These are phyloP conservation scores for Austroboletus eburneus DNA, from an alignment of 768 basidiomycete species.

Conservation along the genomic window DNA sequence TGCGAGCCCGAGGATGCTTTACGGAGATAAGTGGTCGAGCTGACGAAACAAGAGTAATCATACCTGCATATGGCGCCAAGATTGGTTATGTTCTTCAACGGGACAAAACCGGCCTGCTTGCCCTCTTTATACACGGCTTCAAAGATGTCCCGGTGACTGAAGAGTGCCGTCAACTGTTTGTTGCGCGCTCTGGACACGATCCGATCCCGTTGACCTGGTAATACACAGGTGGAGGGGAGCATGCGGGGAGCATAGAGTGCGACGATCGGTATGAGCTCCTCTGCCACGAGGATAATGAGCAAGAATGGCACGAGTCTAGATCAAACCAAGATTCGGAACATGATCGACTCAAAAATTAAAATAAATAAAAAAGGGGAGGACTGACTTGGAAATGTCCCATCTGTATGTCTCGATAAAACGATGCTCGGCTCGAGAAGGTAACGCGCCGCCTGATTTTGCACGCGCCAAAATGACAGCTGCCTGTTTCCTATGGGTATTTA, in stretches of 20 bases:
- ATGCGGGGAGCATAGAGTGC: constrained; percentile 82
- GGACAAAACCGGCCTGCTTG: constrained; percentile 27
- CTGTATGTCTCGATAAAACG: constrained; percentile 64
- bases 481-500: constrained; percentile 57
- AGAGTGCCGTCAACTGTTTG: constrained; percentile 39
- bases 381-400: constrained; percentile 69
- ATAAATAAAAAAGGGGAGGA: constrained; percentile 1
- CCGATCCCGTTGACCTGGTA: constrained; percentile 75
- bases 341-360: no score
- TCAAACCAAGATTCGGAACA: constrained; percentile 4
- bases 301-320: constrained; percentile 71
- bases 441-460: constrained; percentile 53
- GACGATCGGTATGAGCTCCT: constrained; percentile 80
- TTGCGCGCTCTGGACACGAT: constrained; percentile 50
- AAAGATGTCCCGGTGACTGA: constrained; percentile 36
- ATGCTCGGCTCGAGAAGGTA: constrained; percentile 63
- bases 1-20: constrained; percentile 37
- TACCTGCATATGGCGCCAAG: constrained; percentile 56
- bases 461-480: constrained; percentile 53
- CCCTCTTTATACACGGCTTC: constrained; percentile 34
- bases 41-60: constrained; percentile 18
- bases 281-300: constrained; percentile 65
- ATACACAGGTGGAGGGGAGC: constrained; percentile 82
- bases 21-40: constrained; percentile 25
- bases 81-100: constrained; percentile 6